phyloP scores from a whole-genome alignment of 352 stramenopile species.

The Pythium monospermum region DNA sequence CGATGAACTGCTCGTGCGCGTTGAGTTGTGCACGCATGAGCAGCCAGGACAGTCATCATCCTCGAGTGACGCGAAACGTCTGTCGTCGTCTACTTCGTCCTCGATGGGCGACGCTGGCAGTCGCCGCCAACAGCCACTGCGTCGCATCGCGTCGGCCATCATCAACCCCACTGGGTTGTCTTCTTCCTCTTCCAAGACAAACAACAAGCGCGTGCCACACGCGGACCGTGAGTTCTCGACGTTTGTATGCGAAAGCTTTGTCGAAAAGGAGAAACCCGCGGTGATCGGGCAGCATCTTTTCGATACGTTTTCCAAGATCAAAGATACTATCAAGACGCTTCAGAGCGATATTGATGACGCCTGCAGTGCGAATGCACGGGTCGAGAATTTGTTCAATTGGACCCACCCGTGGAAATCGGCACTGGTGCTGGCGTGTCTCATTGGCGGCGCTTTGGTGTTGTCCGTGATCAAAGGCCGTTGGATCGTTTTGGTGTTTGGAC shows the following conservation, averaged over 20 bases:
- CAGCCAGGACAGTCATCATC: too few relatives aligned
- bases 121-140: not conserved
- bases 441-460: slow-evolving; percentile 48
- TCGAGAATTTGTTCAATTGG: slow-evolving; percentile 86
- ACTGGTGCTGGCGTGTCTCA: slow-evolving; percentile 45
- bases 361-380: slow-evolving; percentile 64
- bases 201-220: slow-evolving; percentile 19
- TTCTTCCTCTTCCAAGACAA: not conserved
- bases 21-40: slow-evolving; percentile 30
- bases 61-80: too few relatives aligned
- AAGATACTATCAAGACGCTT: slow-evolving; percentile 71
- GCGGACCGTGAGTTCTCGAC: slow-evolving; percentile 64
- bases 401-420: slow-evolving; percentile 85
- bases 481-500: slow-evolving; percentile 65
- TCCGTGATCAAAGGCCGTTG: slow-evolving; percentile 65
- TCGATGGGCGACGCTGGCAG: too few relatives aligned
- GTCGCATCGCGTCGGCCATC: slow-evolving; percentile 12
- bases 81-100: too few relatives aligned
- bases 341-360: slow-evolving; percentile 69
- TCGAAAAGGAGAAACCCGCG: slow-evolving; percentile 63
- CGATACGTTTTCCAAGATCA: slow-evolving; percentile 80
- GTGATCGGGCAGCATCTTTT: slow-evolving; percentile 68
- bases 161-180: too few relatives aligned
- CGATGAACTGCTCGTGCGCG: slow-evolving; percentile 51
- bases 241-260: slow-evolving; percentile 60